Percentiles rank a stretch among this genome's conserved stretches.
These are phyloP conservation scores for Xylariaceae sp. DNA, from an alignment of 2,329 filamentous ascomycete genomes.

Conservation along the genomic window DNA sequence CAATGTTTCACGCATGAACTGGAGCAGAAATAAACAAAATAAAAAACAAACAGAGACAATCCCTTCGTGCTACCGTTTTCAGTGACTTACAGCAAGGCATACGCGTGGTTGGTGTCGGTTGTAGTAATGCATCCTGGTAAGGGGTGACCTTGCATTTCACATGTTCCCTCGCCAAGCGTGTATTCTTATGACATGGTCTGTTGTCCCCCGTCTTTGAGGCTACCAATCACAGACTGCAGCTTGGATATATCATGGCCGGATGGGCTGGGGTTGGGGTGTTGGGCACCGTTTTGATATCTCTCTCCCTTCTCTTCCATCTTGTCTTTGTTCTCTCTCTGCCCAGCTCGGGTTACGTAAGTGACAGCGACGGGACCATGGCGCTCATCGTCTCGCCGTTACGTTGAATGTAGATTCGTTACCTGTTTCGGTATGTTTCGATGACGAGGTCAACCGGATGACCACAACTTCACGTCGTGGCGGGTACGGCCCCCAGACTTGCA, in stretches of 20 bases:
- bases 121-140: background rate
- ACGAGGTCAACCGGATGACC: too few species aligned
- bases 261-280: background rate
- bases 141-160: background rate
- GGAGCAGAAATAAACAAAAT: background rate
- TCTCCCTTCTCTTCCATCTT: background rate
- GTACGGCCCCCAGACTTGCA: too few species aligned
- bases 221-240: background rate
- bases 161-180: background rate
- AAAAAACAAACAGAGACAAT: background rate
- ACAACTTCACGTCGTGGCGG: too few species aligned
- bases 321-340: background rate
- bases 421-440: too few species aligned
- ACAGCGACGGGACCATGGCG: too few species aligned
- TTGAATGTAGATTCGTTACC: too few species aligned
- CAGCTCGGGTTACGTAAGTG: background rate
- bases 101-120: background rate
- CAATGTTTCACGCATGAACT: constrained; percentile 2
- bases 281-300: background rate
- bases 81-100: background rate
- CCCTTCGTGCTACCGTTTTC: background rate
- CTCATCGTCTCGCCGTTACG: too few species aligned
- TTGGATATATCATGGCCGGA: background rate
- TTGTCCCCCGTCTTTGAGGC: background rate
- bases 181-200: background rate